Percentiles rank a stretch among this genome's conserved stretches.
Conservation (phyloP, 495 filamentous ascomycete species). For the Penicillium crystallinum region DNA sequence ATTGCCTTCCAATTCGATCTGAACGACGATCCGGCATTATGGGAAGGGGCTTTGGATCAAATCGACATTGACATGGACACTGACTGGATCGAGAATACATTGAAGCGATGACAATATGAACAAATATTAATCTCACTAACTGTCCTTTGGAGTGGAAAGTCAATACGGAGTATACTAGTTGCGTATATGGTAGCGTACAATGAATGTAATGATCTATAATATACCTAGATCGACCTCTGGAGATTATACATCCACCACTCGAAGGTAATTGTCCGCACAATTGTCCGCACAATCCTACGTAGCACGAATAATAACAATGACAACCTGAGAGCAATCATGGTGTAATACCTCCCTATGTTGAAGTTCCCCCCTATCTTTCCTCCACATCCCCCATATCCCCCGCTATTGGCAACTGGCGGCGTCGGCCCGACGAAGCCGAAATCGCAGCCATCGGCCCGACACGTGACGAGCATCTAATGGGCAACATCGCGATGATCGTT, state of each 20-base stretch:
- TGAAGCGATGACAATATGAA: slow-evolving; percentile 16
- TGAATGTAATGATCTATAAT: too few species aligned
- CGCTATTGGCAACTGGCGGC: not conserved
- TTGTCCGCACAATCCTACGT: too few species aligned
- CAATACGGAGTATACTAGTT: too few species aligned
- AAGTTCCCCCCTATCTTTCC: not conserved
- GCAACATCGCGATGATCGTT: not conserved
- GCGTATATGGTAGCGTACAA: too few species aligned
- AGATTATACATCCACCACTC: too few species aligned
- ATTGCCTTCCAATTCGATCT: slow-evolving; percentile 35
- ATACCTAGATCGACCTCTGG: too few species aligned
- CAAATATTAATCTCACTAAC: too few species aligned
- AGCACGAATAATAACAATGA: too few species aligned
- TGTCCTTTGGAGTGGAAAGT: too few species aligned
- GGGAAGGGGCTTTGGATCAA: slow-evolving; percentile 34
- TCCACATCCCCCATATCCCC: not conserved
- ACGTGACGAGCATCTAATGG: slow-evolving; percentile 22
- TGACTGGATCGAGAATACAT: slow-evolving; percentile 36
- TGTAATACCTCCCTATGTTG: too few species aligned
- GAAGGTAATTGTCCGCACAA: too few species aligned
- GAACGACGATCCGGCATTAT: slow-evolving; percentile 34
- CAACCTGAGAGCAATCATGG: not conserved
- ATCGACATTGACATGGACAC: slow-evolving; percentile 41
- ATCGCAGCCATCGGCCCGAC: slow-evolving; percentile 26
- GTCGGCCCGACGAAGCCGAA: slow-evolving; percentile 20